A percentile compares a stretch with the other conserved stretches of the same genome.
Conservation (phyloP, 179 eudicot species). For the Nepenthes alata region DNA sequence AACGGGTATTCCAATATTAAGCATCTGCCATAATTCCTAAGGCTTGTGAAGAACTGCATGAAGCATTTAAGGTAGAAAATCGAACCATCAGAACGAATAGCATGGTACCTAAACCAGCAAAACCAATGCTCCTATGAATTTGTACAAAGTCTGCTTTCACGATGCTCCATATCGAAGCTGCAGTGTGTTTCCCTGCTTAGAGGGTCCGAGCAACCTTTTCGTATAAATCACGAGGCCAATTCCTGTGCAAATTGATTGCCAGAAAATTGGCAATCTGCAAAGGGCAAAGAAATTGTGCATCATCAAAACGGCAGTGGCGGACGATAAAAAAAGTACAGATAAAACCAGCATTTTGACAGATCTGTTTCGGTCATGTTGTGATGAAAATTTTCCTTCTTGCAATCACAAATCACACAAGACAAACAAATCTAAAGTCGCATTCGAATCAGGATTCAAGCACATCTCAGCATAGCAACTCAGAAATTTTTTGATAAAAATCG, state of each 20-base stretch:
- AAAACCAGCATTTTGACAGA: neutral
- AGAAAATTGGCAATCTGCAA: constrained; percentile 84
- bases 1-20: too few species aligned
- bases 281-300: neutral
- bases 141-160: neutral
- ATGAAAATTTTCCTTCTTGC: too few species aligned
- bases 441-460: too few species aligned
- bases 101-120: neutral
- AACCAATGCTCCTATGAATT: neutral
- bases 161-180: neutral
- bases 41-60: too few species aligned
- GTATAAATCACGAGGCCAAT: constrained; percentile 90
- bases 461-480: too few species aligned
- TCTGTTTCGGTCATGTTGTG: too few species aligned
- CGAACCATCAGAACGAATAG: too few species aligned
- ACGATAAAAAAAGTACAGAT: neutral
- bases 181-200: constrained; percentile 18
- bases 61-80: too few species aligned
- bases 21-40: too few species aligned
- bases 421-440: neutral
- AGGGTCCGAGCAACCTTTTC: constrained; percentile 74
- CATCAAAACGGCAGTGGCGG: neutral
- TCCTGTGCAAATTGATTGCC: constrained; percentile 70
- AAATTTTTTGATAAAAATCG: too few species aligned
- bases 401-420: neutral